These are phyloP conservation scores for Fusarium setosum DNA, from an alignment of 2,329 filamentous ascomycete species.

Conservation along the genomic window DNA sequence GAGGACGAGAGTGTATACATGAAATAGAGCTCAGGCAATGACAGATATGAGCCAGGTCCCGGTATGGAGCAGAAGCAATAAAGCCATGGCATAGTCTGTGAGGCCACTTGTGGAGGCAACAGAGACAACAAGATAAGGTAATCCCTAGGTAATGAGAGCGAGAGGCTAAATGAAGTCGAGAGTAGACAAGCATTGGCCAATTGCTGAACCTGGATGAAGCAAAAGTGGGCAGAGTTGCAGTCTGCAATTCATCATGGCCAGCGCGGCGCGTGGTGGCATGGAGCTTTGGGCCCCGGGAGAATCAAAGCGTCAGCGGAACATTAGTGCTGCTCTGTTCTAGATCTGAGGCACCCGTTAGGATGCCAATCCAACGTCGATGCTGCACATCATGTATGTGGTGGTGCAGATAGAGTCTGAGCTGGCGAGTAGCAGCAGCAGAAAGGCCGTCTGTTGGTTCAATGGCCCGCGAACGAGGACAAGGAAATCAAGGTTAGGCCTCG, in stretches of 20 bases:
- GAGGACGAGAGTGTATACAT: neutral
- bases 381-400: conserved; percentile 23
- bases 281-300: conserved; percentile 29
- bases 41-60: neutral
- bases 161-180: conserved; percentile 27
- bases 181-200: conserved; percentile 36
- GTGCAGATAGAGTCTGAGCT: conserved; percentile 12
- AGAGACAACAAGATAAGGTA: conserved; percentile 13
- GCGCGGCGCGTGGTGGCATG: conserved; percentile 25
- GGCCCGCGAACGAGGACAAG: conserved; percentile 13
- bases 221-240: conserved; percentile 36
- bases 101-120: conserved; percentile 18
- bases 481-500: conserved; percentile 8
- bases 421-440: neutral
- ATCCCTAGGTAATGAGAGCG: neutral
- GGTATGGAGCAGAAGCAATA: conserved; percentile 3
- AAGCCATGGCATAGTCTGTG: conserved; percentile 6
- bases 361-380: conserved; percentile 12
- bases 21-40: neutral
- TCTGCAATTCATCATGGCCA: conserved; percentile 29
- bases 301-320: conserved; percentile 34
- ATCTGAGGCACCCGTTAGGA: conserved; percentile 19
- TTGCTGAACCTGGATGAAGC: conserved; percentile 28
- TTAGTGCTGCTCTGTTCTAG: conserved; percentile 24
- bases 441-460: conserved; percentile 8